Base-by-base conservation (phyloP, 257 asterid genomes). In the Haberlea rhodopensis region DNA sequence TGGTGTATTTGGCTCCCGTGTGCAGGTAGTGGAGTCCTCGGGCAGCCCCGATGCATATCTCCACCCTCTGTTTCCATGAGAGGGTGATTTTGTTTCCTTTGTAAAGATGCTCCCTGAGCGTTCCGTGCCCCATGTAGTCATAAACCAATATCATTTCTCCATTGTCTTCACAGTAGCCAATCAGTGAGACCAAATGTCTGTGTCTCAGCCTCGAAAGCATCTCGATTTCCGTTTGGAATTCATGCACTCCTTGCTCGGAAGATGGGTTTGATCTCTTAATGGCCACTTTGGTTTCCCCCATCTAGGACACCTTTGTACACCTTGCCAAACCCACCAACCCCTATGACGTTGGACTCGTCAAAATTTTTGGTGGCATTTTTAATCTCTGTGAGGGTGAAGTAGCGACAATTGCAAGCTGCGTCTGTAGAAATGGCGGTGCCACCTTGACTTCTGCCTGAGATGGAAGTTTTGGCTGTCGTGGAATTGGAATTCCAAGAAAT, bases 261-360 rank as follows among this genome's bases (percentile, higher is more conserved):
- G 95, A 88, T 0, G 97, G 97, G 53, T 91, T 91, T 3, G 95
- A 91, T 75, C 97, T 77, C 76, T 91, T 91, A 66, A 91, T 48
- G 4, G 97, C 97, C 31, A 91, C 97, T 49, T 82, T 67, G 0
- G 70, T 78, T 1, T 86, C 67, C 2, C 2, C 84, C 84, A 5
- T 91, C 96, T 13, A 91, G 63, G 1, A 82, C 78, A 0, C 97
- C 96, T 62, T 84, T 91, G 69, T 91, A 91, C 31, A 91, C 97
- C 56, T 91, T 88, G 0, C 97, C 97, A 27, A 91, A 91, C 0
- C 97, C 97, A 8, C 97, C 97, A 0, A 88, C 96, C 1, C 97
- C 96, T n/a, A 91, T 88, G 0, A 88, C 96, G n/a, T 88, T 46
- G 0, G 96, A 90, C 61, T 90, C 97, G 8, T 88, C 89, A 13